Evolutionary conservation across 2,329 filamentous ascomycete genomes (phyloP).

Genomic region (Chaetomium strumarium): DNA sequence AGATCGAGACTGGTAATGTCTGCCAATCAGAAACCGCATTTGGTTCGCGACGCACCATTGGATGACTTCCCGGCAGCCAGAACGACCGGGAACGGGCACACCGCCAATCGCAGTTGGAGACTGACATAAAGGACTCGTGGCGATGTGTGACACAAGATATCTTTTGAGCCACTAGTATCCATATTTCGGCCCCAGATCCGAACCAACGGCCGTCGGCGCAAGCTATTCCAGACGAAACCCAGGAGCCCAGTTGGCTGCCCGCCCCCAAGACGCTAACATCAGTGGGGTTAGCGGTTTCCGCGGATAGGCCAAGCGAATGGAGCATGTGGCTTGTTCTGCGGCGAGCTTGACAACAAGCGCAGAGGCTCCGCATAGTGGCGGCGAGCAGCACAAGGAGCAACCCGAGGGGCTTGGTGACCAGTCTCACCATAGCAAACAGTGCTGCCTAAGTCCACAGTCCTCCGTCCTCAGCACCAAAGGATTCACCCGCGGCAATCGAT

Average conservation of each 20-base stretch:
- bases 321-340: constrained; percentile 4
- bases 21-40: too few species aligned
- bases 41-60: too few species aligned
- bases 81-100: too few species aligned
- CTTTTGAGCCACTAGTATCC: not conserved
- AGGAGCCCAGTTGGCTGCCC: not conserved
- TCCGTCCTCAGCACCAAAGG: not conserved
- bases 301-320: not conserved
- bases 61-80: too few species aligned
- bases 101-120: too few species aligned
- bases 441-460: constrained; percentile 1
- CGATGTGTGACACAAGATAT: not conserved
- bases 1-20: too few species aligned
- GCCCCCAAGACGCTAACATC: not conserved
- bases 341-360: not conserved
- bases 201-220: not conserved
- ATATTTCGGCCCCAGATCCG: not conserved
- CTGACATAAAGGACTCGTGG: too few species aligned
- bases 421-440: not conserved
- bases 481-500: not conserved
- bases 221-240: not conserved
- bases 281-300: not conserved
- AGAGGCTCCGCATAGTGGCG: not conserved
- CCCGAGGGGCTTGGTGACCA: not conserved
- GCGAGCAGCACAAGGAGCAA: constrained; percentile 3